Conservation (phyloP, 148 eudicot genomes). For the Cornus florida region DNA sequence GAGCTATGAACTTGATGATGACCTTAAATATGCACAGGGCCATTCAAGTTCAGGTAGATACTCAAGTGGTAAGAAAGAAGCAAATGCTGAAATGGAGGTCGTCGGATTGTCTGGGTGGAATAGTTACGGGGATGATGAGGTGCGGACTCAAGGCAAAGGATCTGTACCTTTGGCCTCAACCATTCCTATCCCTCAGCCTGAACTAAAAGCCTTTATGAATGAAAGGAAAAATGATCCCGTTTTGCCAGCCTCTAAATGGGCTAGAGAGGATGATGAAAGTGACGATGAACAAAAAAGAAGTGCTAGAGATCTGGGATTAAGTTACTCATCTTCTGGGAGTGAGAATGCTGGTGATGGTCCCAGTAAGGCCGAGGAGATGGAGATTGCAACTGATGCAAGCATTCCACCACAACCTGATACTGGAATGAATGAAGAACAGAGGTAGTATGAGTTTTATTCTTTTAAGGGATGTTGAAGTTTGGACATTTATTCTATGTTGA, state of each 20-base stretch:
- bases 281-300: slow-evolving; percentile 67
- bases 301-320: slow-evolving; percentile 66
- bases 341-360: slow-evolving; percentile 66
- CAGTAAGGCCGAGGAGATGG: slow-evolving; percentile 47
- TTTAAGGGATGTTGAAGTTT: slow-evolving; percentile 3
- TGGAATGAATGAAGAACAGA: slow-evolving; percentile 73
- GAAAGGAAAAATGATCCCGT: slow-evolving; percentile 54
- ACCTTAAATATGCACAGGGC: slow-evolving; percentile 56
- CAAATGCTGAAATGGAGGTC: slow-evolving; percentile 42
- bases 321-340: slow-evolving; percentile 94
- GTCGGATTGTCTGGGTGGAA: slow-evolving; percentile 42
- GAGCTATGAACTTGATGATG: slow-evolving; percentile 74
- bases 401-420: slow-evolving; percentile 58
- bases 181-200: slow-evolving; percentile 54
- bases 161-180: slow-evolving; percentile 33
- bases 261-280: slow-evolving; percentile 85
- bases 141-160: slow-evolving; percentile 33
- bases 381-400: slow-evolving; percentile 47
- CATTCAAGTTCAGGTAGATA: slow-evolving; percentile 49
- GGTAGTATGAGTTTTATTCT: slow-evolving; percentile 38
- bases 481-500: neutral
- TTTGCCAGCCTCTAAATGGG: slow-evolving; percentile 95
- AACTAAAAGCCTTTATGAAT: slow-evolving; percentile 43
- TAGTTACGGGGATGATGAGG: slow-evolving; percentile 43
- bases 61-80: slow-evolving; percentile 46